Conservation (phyloP, 768 basidiomycete genomes). For the Ramaria sp. region DNA sequence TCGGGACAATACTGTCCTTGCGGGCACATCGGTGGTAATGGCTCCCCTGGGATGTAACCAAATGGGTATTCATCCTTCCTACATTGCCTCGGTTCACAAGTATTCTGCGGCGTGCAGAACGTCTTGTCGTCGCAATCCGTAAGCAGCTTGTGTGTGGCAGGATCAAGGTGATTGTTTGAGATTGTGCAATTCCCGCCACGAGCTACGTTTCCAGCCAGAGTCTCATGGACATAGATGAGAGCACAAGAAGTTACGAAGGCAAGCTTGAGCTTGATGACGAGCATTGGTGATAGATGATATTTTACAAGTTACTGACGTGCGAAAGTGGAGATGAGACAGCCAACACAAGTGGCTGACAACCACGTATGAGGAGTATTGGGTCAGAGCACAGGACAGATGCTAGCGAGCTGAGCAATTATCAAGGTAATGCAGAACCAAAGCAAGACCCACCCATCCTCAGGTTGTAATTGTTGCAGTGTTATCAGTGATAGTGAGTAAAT, state of each 20-base stretch:
- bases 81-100: slow-evolving; percentile 56
- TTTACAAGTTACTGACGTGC: not conserved
- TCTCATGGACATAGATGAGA: not conserved
- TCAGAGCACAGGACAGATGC: too few relatives aligned
- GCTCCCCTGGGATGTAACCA: slow-evolving; percentile 35
- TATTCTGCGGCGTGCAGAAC: slow-evolving; percentile 45
- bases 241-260: not conserved
- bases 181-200: not conserved
- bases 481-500: too few relatives aligned
- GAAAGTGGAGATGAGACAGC: not conserved
- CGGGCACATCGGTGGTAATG: slow-evolving; percentile 51
- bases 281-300: not conserved
- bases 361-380: too few relatives aligned
- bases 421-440: too few relatives aligned
- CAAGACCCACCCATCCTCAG: too few relatives aligned
- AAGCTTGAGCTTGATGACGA: not conserved
- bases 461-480: too few relatives aligned
- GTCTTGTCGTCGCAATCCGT: slow-evolving; percentile 64
- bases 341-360: not conserved
- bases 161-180: slow-evolving; percentile 53
- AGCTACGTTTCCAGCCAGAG: not conserved
- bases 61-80: slow-evolving; percentile 70
- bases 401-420: too few relatives aligned
- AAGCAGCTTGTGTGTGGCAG: slow-evolving; percentile 67
- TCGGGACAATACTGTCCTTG: slow-evolving; percentile 73